phyloP scores from a whole-genome alignment of 139 green algal species.

The Haematococcus lacustris region DNA sequence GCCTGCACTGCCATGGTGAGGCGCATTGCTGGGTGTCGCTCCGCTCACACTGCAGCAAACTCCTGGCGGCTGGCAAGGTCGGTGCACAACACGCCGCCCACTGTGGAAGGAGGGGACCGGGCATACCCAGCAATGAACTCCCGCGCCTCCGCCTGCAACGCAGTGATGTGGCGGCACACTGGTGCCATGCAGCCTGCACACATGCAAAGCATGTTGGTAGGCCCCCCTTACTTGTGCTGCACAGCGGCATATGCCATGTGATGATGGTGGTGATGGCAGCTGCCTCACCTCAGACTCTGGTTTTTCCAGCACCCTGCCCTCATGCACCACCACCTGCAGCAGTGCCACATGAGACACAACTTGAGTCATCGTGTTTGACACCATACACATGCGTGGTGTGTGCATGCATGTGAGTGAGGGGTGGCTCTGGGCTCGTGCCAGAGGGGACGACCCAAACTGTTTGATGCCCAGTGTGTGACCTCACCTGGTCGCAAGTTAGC shows the following conservation, averaged over 20 bases:
- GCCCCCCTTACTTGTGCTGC: no score
- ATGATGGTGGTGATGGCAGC: no score
- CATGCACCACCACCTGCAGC: constrained; percentile 69
- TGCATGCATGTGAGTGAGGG: not conserved
- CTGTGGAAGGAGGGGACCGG: constrained; percentile 44
- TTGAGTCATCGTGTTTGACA: not conserved
- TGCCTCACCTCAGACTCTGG: constrained; percentile 45
- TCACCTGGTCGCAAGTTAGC: constrained; percentile 59
- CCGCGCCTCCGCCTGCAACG: constrained; percentile 45
- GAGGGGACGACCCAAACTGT: not conserved
- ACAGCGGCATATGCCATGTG: no score
- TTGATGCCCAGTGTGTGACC: not conserved
- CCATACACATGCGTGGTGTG: not conserved
- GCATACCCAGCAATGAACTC: constrained; percentile 47
- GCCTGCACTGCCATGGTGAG: no score
- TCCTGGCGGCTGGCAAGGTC: constrained; percentile 36
- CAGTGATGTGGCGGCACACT: no score
- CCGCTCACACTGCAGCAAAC: no score
- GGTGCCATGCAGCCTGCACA: no score
- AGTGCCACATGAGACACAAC: not conserved
- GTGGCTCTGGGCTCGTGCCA: not conserved
- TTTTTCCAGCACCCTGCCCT: constrained; percentile 71
- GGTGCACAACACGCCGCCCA: constrained; percentile 62
- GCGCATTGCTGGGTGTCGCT: no score
- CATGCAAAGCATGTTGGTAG: no score